Conservation (phyloP, 805 yeast genomes). For the Lipomyces yamadae region DNA sequence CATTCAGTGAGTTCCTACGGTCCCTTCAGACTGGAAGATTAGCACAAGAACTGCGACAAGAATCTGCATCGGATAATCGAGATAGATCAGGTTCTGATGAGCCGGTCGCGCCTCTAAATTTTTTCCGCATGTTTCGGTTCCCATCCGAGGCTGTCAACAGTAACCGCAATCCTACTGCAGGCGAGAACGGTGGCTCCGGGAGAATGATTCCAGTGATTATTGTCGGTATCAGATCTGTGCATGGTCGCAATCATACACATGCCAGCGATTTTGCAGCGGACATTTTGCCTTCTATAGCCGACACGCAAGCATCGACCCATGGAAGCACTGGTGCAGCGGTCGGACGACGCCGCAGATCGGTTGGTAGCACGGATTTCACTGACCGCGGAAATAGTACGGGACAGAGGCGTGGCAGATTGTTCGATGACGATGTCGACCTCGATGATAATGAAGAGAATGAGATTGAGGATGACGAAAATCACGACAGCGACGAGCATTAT, state of each 20-base stretch:
- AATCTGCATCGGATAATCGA: conserved; percentile 29
- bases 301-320: conserved; percentile 19
- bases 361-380: conserved; percentile 18
- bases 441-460: conserved; percentile 10
- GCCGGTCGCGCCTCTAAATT: conserved; percentile 39
- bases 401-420: conserved; percentile 8
- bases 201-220: conserved; percentile 54
- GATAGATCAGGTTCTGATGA: conserved; percentile 14
- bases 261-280: neutral
- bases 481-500: conserved; percentile 25
- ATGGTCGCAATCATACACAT: neutral
- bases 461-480: conserved; percentile 24
- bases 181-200: conserved; percentile 15
- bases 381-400: conserved; percentile 17
- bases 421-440: conserved; percentile 18
- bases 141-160: conserved; percentile 43
- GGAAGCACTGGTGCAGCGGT: conserved; percentile 8
- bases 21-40: conserved; percentile 51
- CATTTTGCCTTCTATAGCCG: conserved; percentile 5
- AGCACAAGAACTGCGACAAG: conserved; percentile 48
- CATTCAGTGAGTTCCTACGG: conserved; percentile 53
- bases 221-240: conserved; percentile 54
- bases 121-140: conserved; percentile 47
- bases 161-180: conserved; percentile 8
- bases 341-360: conserved; percentile 30